Evolutionary conservation across 345 rosid genomes (phyloP).

Genomic region (Trapa incisa): DNA sequence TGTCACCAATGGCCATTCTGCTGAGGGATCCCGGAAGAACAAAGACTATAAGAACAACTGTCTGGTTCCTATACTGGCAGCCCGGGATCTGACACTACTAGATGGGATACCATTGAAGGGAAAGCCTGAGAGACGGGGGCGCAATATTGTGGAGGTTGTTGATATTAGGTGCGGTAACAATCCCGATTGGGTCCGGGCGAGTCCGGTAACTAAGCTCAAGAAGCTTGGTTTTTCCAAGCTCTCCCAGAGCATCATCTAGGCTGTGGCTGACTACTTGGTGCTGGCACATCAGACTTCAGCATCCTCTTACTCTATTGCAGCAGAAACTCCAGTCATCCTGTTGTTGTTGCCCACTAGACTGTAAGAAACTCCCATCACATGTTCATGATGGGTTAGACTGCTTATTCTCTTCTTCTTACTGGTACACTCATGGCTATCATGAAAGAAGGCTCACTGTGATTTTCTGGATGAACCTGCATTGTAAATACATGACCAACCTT

Average conservation of each 20-base stretch:
- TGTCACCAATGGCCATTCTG: constrained; percentile 8
- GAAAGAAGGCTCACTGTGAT: constrained; percentile 14
- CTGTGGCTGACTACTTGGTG: constrained; percentile 28
- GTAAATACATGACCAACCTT: constrained; percentile 13
- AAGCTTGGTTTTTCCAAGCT: constrained; percentile 95
- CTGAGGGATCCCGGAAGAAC: constrained; percentile 28
- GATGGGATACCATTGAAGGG: constrained; percentile 51
- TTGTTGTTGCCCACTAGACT: constrained; percentile 13
- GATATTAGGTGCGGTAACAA: constrained; percentile 68
- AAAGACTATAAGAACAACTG: constrained; percentile 30
- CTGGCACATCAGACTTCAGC: constrained; percentile 35
- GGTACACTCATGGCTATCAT: constrained; percentile 17
- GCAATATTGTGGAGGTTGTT: constrained; percentile 67
- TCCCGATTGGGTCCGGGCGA: constrained; percentile 68
- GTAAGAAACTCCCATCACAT: constrained; percentile 44
- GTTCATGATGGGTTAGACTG: constrained; percentile 26
- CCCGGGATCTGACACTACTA: constrained; percentile 30
- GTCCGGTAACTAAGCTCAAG: constrained; percentile 65
- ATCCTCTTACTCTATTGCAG: constrained; percentile 33
- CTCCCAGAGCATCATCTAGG: constrained; percentile 52
- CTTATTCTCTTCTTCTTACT: constrained; percentile 33
- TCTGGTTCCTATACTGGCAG: constrained; percentile 55
- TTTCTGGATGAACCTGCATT: constrained; percentile 14
- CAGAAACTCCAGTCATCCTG: constrained; percentile 18
- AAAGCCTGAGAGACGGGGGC: constrained; percentile 44